Percentiles rank a stretch among this genome's conserved stretches.
Evolutionary conservation across 345 rosid species (phyloP).

Genomic region (Aegle marmelos): DNA sequence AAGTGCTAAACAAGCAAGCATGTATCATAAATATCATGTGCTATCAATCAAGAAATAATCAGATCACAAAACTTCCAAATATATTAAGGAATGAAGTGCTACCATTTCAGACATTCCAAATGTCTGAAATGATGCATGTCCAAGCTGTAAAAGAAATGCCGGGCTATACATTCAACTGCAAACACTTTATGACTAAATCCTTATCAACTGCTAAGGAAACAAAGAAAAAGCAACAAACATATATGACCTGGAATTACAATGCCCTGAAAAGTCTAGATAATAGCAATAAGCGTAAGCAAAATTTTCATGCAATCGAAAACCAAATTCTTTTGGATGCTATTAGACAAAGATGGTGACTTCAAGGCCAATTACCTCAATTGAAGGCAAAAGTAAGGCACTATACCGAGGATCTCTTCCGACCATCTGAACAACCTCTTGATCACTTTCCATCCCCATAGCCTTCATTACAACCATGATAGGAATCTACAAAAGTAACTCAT

Average conservation of each 20-base stretch:
- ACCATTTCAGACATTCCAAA: background rate
- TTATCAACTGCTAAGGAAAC: background rate
- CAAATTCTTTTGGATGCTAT: background rate
- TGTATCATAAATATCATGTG: background rate
- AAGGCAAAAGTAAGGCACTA: constrained; percentile 68
- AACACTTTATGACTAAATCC: background rate
- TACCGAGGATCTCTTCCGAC: constrained; percentile 93
- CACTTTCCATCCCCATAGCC: constrained; percentile 98
- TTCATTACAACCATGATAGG: constrained; percentile 87
- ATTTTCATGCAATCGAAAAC: background rate
- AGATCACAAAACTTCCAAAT: background rate
- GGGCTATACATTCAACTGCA: background rate
- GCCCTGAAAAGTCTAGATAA: background rate
- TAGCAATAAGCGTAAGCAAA: background rate
- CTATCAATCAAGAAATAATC: background rate
- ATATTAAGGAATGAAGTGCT: background rate
- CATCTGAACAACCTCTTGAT: constrained; percentile 95
- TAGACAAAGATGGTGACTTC: background rate
- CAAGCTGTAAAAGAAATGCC: background rate
- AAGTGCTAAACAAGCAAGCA: background rate
- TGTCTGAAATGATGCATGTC: background rate
- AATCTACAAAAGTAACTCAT: constrained; percentile 34
- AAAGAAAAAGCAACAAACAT: background rate
- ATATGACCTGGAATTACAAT: background rate
- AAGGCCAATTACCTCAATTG: constrained; percentile 64